These are phyloP conservation scores for Neospora caninum DNA, from an alignment of 169 alveolate species.

Conservation along the genomic window DNA sequence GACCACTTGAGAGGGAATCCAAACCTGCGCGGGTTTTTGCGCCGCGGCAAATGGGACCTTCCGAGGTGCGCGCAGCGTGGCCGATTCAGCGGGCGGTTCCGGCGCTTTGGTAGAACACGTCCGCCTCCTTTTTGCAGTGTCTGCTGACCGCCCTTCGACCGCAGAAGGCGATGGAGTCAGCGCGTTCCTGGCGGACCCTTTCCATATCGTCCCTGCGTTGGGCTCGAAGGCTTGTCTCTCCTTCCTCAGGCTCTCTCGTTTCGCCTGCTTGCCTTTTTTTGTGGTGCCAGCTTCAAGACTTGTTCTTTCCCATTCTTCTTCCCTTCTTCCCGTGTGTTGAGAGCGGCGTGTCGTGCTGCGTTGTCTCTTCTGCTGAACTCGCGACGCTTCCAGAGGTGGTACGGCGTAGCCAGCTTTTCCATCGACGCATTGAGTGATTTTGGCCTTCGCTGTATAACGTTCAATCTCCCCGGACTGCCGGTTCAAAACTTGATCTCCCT, in stretches of 20 bases:
- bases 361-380: background rate
- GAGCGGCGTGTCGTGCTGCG: background rate
- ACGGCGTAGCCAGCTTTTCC: background rate
- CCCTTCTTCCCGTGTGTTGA: background rate
- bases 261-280: background rate
- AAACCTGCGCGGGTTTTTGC: no score
- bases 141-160: background rate
- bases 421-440: background rate
- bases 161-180: background rate
- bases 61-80: background rate
- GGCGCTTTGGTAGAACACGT: background rate
- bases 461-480: background rate
- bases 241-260: no score
- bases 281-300: background rate
- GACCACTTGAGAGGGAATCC: background rate
- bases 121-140: background rate
- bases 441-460: background rate
- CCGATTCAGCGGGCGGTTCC: background rate
- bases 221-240: no score
- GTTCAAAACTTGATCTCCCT: background rate
- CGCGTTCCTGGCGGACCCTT: background rate
- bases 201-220: background rate
- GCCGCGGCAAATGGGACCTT: background rate
- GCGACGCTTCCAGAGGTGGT: background rate
- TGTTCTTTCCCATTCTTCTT: background rate